Percentiles rank a stretch among this genome's conserved stretches.
Evolutionary conservation across 2,329 filamentous ascomycete genomes (phyloP).

Genomic region (Teratosphaeriaceae sp.): DNA sequence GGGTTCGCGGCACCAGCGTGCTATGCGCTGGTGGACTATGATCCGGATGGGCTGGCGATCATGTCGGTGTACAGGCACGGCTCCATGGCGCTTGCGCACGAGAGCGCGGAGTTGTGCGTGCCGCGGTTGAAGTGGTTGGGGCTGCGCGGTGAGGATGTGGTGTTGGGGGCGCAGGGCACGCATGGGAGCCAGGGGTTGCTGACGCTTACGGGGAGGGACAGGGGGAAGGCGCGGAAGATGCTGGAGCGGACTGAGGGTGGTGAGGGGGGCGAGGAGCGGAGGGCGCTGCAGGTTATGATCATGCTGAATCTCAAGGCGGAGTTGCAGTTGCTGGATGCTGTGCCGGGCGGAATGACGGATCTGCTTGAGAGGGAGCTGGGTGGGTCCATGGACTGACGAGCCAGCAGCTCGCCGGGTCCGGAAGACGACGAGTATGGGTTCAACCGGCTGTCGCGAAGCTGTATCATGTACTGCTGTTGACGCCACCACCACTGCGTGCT

Average conservation of each 20-base stretch:
- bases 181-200: constrained; percentile 39
- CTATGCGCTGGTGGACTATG: constrained; percentile 63
- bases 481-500: too few species aligned
- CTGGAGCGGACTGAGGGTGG: constrained; percentile 31
- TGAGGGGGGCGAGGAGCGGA: constrained; percentile 18
- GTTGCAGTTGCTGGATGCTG: constrained; percentile 50
- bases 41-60: constrained; percentile 70
- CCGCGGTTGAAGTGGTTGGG: constrained; percentile 60
- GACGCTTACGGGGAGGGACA: constrained; percentile 49
- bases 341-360: constrained; percentile 17
- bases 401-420: background rate
- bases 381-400: background rate
- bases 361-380: constrained; percentile 12
- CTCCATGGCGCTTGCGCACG: constrained; percentile 56
- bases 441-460: background rate
- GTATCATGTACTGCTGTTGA: too few species aligned
- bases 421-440: background rate
- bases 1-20: constrained; percentile 42
- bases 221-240: constrained; percentile 50
- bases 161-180: constrained; percentile 10
- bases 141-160: constrained; percentile 34
- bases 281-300: constrained; percentile 66
- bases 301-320: constrained; percentile 70
- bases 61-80: constrained; percentile 67
- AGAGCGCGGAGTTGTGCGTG: constrained; percentile 44